phyloP scores from a whole-genome alignment of 805 yeast genomes.

The Phaffomyces antillensis region DNA sequence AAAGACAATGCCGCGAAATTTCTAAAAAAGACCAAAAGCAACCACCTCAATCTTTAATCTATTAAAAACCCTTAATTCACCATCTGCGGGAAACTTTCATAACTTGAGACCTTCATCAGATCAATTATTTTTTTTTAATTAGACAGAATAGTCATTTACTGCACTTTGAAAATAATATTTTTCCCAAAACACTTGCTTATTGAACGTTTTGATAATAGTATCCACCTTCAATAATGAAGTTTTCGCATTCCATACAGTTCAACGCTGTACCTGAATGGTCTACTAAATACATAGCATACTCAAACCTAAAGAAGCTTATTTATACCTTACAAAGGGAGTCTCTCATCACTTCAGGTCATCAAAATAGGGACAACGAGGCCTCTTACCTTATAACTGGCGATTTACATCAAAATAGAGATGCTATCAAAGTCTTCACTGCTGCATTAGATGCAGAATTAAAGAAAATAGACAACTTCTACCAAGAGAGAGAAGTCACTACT shows the following conservation, averaged over 20 bases:
- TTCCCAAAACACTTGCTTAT: background rate
- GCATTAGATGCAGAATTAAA: slow-evolving; percentile 73
- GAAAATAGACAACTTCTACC: slow-evolving; percentile 73
- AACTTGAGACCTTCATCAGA: too few relatives aligned
- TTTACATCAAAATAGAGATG: slow-evolving; percentile 32
- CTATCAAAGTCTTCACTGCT: slow-evolving; percentile 51
- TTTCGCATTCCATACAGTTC: slow-evolving; percentile 89
- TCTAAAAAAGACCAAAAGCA: too few relatives aligned
- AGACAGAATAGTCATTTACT: too few relatives aligned
- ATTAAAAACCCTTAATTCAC: too few relatives aligned
- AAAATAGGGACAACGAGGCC: slow-evolving; percentile 17
- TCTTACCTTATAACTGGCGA: slow-evolving; percentile 26
- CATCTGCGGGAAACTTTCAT: too few relatives aligned
- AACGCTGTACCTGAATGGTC: slow-evolving; percentile 99
- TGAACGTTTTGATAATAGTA: background rate
- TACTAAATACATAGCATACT: slow-evolving; percentile 82
- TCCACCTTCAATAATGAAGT: slow-evolving; percentile 51
- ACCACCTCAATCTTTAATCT: too few relatives aligned
- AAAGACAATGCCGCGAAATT: too few relatives aligned
- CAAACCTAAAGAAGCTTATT: slow-evolving; percentile 77
- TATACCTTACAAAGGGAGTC: slow-evolving; percentile 73
- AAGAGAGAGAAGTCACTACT: slow-evolving; percentile 54
- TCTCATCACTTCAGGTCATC: slow-evolving; percentile 10
- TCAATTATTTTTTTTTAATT: too few relatives aligned
- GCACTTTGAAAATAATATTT: background rate